Percentiles rank a stretch among this genome's conserved stretches.
Evolutionary conservation across 768 basidiomycete genomes (phyloP).

Genomic region (Russula brevipes): DNA sequence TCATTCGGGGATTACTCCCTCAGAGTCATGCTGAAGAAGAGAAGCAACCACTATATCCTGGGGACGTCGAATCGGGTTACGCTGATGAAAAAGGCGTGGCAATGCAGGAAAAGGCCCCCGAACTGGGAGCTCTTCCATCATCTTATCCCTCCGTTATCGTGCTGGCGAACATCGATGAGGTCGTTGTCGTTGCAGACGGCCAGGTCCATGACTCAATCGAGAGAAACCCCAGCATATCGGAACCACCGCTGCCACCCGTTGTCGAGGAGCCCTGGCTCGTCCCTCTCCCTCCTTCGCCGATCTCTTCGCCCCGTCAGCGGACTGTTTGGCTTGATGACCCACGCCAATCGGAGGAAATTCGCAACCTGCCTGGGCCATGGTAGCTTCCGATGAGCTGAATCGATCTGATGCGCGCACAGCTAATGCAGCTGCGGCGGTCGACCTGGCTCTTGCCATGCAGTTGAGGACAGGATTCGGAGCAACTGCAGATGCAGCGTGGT

Average conservation of each 20-base stretch:
- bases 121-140: not conserved
- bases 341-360: conserved; percentile 1
- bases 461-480: conserved; percentile 64
- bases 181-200: conserved; percentile 7
- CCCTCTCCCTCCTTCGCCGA: conserved; percentile 23
- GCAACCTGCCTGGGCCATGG: conserved; percentile 14
- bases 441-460: conserved; percentile 75
- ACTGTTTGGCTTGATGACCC: conserved; percentile 13
- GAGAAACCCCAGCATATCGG: not conserved
- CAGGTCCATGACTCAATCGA: conserved; percentile 10
- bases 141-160: conserved; percentile 4
- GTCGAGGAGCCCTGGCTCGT: conserved; percentile 20
- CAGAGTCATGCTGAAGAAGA: conserved; percentile 27
- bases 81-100: conserved; percentile 13
- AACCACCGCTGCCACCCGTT: conserved; percentile 12
- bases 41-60: conserved; percentile 14
- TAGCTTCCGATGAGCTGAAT: conserved; percentile 19
- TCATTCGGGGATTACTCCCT: conserved; percentile 19
- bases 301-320: conserved; percentile 28
- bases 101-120: conserved; percentile 1
- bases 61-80: conserved; percentile 9
- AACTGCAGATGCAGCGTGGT: conserved; percentile 72
- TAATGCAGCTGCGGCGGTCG: conserved; percentile 42
- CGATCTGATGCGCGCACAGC: conserved; percentile 31
- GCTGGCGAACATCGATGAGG: conserved; percentile 14